Base-by-base conservation (phyloP, 495 filamentous ascomycete species). In the Daldinia childiae region DNA sequence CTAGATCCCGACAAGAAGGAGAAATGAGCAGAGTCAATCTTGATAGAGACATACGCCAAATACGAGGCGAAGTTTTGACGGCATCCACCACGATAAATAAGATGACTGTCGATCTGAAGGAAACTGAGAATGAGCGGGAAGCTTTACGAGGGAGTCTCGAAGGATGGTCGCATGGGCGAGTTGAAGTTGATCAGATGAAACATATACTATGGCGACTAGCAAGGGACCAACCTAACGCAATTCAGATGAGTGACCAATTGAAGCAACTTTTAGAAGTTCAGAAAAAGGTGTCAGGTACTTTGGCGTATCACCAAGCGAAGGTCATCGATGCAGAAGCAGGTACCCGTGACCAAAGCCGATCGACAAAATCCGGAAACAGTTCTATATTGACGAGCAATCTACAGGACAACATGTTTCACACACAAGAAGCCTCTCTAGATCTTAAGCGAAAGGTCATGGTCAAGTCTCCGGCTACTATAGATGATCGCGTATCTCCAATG, bases 391-490 rank as follows among this genome's bases (percentile, higher is more conserved):
- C 21, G 6, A 29, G 11, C 32, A 17, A 15, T n/a, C 14, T 3
- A 14, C 19, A 27, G 29, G 32, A 50, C n/a, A 45, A 55, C 3
- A 29, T 15, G 6, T 50, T 57, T 32, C 29, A 45, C 9, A 6
- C 27, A 36, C 21, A 30, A 43, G 51, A 68, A 17, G 41, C 60
- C 7, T 43, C 51, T 24, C 63, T 65, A 32, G 56, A 57, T 19
- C 64, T 62, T 8, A 66, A 61, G 43, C 76, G 81, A 43, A 80
- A 80, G 41, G 81, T 82, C 2, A 58, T 76, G 7, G 78, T 84
- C 14, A 74, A 76, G 64, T 82, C 78, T 24, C 82, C 82, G 3
- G 72, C 58, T 41, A 68, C 64, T n/a, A 64, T 73, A 1, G 74
- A 78, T 19, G 30, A 50, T 12, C 50, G 34, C 9, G 70, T 71